Conservation (phyloP, 345 rosid species). For the Microcos paniculata region DNA sequence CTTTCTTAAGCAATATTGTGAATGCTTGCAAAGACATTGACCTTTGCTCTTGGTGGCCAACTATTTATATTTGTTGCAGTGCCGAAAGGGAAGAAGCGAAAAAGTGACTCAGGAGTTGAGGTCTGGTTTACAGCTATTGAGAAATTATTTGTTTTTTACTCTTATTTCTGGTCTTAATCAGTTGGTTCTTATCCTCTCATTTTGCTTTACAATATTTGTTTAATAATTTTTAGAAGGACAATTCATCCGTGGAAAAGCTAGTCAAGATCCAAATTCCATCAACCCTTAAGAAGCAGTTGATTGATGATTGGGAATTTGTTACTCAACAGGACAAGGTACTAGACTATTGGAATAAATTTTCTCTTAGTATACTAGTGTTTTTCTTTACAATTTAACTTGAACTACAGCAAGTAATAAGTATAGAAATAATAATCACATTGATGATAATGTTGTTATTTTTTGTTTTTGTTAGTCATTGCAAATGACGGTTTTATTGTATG, state of each 20-base stretch:
- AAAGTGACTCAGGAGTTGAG: slow-evolving; percentile 76
- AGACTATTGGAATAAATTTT: slow-evolving; percentile 10
- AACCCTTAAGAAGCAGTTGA: slow-evolving; percentile 75
- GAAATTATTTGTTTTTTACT: not conserved
- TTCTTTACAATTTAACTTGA: slow-evolving; percentile 4
- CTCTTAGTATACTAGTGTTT: not conserved
- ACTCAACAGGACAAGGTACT: slow-evolving; percentile 81
- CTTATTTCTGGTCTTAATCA: slow-evolving; percentile 1
- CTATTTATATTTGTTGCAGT: slow-evolving; percentile 45
- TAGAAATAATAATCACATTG: not conserved
- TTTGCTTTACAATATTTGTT: slow-evolving; percentile 7
- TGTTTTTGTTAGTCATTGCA: slow-evolving; percentile 1
- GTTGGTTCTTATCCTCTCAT: not conserved
- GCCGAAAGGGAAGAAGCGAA: slow-evolving; percentile 83
- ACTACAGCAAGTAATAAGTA: not conserved
- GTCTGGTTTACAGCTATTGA: slow-evolving; percentile 39
- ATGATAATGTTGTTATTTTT: not conserved
- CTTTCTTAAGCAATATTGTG: slow-evolving; percentile 4
- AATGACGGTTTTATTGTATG: not conserved
- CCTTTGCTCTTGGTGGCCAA: not conserved
- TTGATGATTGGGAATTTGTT: slow-evolving; percentile 85
- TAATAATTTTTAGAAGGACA: slow-evolving; percentile 48
- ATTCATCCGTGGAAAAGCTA: slow-evolving; percentile 53
- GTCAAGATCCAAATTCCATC: slow-evolving; percentile 83
- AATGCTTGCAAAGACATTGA: not conserved